Base-by-base conservation (phyloP, 495 filamentous ascomycete species). In the Darksidea phi region DNA sequence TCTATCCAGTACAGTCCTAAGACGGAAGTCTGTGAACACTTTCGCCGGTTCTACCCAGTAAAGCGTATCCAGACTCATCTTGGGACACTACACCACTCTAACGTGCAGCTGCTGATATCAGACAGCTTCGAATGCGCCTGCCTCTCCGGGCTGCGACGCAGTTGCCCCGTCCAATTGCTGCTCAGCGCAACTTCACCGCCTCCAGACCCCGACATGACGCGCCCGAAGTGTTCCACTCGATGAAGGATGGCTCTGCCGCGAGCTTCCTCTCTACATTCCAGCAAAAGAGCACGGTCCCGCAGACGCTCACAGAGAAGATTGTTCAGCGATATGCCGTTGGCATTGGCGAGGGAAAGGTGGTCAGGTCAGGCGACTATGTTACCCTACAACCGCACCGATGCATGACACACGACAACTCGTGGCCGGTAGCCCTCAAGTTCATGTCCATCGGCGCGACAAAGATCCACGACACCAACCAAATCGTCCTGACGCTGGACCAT, bases 401-500 rank as follows among this genome's bases (percentile, higher is more conserved):
- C 77, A 94, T 96, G 86, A 92, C 90, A 0, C 93, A 98, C 74
- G 94, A 98, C 73, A 97, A 98, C 75, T 85, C 85, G 0, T 95
- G 86, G 87, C 89, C 92, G 0, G 86, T 95, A 0, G 86, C 88
- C 0, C 69, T 81, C 46, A 96, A 98, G 74, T 95, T 91, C 77
- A 87, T 90, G 84, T 85, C 83, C 0, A 93, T 95, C 48, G 91
- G 91, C n/a, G 91, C 90, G 0, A 78, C 86, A 20, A 80, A 84
- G 66, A 78, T 96, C 56, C 78, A 90, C 67, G 74, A 90, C 72
- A 80, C 80, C n/a, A 60, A 76, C 5, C 91, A 95, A 76, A 79
- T 95, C 7, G 88, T 96, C 53, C 88, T 95, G 83, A 89, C 92
- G 0, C 80, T 97, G 6, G 93, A 97, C 72, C 94, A 97, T 69